Percentiles rank a stretch among this genome's conserved stretches.
Conservation (phyloP, 1,284 basidiomycete species). For the Coniferiporia weirii region DNA sequence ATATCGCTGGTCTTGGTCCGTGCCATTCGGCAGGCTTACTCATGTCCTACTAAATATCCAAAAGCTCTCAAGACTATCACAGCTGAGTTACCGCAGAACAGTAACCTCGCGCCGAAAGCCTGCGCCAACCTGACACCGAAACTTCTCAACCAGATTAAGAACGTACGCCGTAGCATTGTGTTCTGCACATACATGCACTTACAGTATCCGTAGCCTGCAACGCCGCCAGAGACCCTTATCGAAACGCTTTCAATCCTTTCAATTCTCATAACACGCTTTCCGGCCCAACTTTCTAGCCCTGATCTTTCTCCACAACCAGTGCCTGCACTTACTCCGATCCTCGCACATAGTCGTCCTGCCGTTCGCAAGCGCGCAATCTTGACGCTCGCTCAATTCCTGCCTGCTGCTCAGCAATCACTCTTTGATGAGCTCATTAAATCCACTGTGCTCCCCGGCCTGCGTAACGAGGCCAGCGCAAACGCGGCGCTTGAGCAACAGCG, state of each 20-base stretch:
- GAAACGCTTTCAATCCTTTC: constrained; percentile 90
- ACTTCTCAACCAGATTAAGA: constrained; percentile 71
- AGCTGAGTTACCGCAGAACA: constrained; percentile 77
- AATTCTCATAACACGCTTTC: constrained; percentile 87
- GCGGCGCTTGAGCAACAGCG: constrained; percentile 62
- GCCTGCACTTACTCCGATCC: constrained; percentile 67
- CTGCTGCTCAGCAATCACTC: constrained; percentile 53
- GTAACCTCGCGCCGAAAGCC: constrained; percentile 73
- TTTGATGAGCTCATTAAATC: constrained; percentile 52
- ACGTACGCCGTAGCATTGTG: constrained; percentile 43
- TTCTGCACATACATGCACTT: neutral
- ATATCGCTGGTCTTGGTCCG: constrained; percentile 89
- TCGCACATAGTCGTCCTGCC: constrained; percentile 72
- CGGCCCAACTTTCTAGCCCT: constrained; percentile 45
- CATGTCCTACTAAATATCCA: neutral
- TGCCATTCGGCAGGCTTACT: constrained; percentile 14
- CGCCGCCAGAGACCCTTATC: constrained; percentile 79
- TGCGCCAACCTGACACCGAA: constrained; percentile 85
- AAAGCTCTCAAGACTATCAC: constrained; percentile 93
- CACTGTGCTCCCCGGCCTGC: constrained; percentile 59
- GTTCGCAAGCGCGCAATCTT: constrained; percentile 88
- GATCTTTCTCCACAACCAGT: constrained; percentile 52
- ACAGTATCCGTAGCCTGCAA: constrained; percentile 44
- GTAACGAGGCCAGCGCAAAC: constrained; percentile 27
- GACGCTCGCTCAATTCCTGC: constrained; percentile 78